A percentile compares a stretch with the other conserved stretches of the same genome.
Evolutionary conservation across 1,284 basidiomycete species (phyloP).

Genomic region (Sutorius eximius): DNA sequence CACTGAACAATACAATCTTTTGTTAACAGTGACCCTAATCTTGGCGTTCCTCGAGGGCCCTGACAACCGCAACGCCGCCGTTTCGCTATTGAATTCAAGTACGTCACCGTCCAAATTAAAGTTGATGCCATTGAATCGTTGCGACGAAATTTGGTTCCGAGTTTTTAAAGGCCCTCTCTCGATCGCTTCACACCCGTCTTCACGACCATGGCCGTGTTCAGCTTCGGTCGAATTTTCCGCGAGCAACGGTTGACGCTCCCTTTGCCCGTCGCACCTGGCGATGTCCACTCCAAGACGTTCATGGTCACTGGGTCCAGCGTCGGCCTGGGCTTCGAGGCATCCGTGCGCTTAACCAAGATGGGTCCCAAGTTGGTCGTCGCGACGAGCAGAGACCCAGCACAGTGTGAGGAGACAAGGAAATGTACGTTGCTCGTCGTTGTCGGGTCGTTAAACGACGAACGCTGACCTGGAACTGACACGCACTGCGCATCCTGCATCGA

Average conservation of each 20-base stretch:
- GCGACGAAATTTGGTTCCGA: no score
- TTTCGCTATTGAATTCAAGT: not conserved
- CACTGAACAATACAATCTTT: no score
- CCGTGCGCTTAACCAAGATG: slow-evolving; percentile 23
- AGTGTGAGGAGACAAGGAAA: slow-evolving; percentile 18
- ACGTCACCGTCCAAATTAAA: not conserved
- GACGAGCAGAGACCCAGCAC: slow-evolving; percentile 22
- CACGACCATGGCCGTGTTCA: slow-evolving; percentile 9
- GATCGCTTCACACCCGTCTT: not conserved
- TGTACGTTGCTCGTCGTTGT: slow-evolving; percentile 9
- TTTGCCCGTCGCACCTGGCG: slow-evolving; percentile 2
- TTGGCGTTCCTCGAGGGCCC: not conserved
- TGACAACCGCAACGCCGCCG: not conserved
- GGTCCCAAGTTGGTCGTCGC: slow-evolving; percentile 21
- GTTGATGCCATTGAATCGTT: not conserved
- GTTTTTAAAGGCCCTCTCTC: no score
- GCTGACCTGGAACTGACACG: not conserved
- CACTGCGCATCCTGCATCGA: not conserved
- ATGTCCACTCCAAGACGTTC: slow-evolving; percentile 23
- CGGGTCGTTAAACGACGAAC: not conserved
- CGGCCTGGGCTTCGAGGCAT: slow-evolving; percentile 31
- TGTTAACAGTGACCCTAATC: no score
- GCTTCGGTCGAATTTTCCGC: slow-evolving; percentile 5
- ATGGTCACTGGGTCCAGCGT: slow-evolving; percentile 27
- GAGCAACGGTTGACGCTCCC: slow-evolving; percentile 15